Conservation (phyloP, 345 rosid genomes). For the Tarenaya hassleriana region DNA sequence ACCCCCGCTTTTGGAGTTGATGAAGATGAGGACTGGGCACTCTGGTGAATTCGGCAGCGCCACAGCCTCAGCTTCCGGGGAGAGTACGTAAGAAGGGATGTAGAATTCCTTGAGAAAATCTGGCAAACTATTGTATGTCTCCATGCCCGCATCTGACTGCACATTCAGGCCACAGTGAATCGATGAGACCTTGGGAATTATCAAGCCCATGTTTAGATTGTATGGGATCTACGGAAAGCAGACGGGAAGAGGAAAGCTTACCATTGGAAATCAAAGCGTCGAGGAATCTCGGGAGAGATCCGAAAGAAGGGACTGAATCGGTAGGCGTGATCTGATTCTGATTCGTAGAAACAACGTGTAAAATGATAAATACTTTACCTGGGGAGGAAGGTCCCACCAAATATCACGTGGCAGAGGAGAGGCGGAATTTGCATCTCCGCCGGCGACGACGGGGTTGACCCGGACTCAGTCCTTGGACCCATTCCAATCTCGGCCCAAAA, state of each 20-base stretch:
- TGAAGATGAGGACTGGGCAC: constrained; percentile 63
- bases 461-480: too few relatives aligned
- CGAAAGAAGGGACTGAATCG: too few relatives aligned
- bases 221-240: too few relatives aligned
- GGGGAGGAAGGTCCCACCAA: too few relatives aligned
- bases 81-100: constrained; percentile 51
- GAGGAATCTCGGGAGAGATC: too few relatives aligned
- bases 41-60: constrained; percentile 35
- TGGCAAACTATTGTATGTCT: constrained; percentile 24
- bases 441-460: background rate
- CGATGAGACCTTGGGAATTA: background rate
- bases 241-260: too few relatives aligned
- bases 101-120: constrained; percentile 36
- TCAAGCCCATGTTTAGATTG: too few relatives aligned
- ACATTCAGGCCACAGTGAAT: background rate
- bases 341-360: too few relatives aligned
- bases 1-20: constrained; percentile 88
- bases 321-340: too few relatives aligned
- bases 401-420: background rate
- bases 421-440: background rate
- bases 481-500: too few relatives aligned
- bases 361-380: too few relatives aligned
- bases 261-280: too few relatives aligned
- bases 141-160: constrained; percentile 32
- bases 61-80: constrained; percentile 31